Evolutionary conservation across 2,329 filamentous ascomycete genomes (phyloP).

Genomic region (Verticillium zaregamsianum): DNA sequence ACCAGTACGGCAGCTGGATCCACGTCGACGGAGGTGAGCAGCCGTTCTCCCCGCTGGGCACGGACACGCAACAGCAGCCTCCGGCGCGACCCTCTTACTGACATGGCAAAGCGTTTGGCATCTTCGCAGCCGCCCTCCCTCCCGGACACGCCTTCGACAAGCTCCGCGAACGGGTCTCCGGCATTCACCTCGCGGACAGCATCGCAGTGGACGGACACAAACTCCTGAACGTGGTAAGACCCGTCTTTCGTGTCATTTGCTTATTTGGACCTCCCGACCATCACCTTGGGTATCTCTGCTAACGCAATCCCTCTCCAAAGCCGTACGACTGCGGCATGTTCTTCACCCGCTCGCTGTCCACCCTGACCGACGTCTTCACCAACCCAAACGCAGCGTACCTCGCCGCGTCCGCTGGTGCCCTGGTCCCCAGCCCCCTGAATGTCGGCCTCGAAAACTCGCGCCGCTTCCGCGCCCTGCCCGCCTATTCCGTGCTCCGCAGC

Average conservation of each 20-base stretch:
- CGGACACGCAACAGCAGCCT: not conserved
- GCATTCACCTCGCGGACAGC: slow-evolving; percentile 79
- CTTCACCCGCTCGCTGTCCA: slow-evolving; percentile 61
- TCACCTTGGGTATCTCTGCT: not conserved
- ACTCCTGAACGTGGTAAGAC: slow-evolving; percentile 75
- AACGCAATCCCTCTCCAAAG: slow-evolving; percentile 24
- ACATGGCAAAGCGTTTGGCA: slow-evolving; percentile 64
- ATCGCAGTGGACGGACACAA: slow-evolving; percentile 88
- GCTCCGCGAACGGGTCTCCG: slow-evolving; percentile 48
- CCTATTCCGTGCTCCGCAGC: slow-evolving; percentile 74
- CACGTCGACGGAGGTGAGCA: slow-evolving; percentile 74
- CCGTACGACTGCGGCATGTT: slow-evolving; percentile 94
- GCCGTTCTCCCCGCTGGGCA: not conserved
- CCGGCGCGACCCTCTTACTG: not conserved
- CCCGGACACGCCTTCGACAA: slow-evolving; percentile 49
- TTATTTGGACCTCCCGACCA: not conserved
- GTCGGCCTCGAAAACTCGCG: slow-evolving; percentile 88
- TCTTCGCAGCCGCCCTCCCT: slow-evolving; percentile 68
- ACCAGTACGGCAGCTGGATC: slow-evolving; percentile 74
- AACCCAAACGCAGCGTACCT: slow-evolving; percentile 88
- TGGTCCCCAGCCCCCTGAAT: slow-evolving; percentile 77
- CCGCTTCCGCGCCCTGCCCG: slow-evolving; percentile 84
- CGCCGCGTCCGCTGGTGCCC: slow-evolving; percentile 29
- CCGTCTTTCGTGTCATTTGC: not conserved
- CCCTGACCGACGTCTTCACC: slow-evolving; percentile 63